Base-by-base conservation (phyloP, 805 yeast genomes). In the Ogataea ganodermae region DNA sequence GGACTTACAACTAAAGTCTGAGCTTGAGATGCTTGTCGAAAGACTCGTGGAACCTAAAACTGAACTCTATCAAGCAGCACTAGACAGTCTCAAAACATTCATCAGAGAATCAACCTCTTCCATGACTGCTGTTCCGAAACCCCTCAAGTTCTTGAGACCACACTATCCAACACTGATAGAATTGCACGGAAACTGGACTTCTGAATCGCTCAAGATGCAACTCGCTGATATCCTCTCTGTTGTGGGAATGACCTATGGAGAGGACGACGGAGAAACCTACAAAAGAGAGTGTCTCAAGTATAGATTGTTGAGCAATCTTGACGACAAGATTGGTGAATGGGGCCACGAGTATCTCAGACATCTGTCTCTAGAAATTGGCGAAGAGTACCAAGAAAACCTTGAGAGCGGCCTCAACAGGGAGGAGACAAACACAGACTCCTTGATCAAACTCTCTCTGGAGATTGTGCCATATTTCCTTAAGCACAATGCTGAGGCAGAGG, bases 81-180 rank as follows among this genome's bases (percentile, higher is more conserved):
- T 94, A 57, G 75, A 76, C 35, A 75, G 83, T 44, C 77, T 94
- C 66, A 90, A 89, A 62, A 79, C 76, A 41, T 81, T 81, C 59
- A 91, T 94, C 60, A 81, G 89, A 56, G 95, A 94, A 46, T 87
- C 97, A 10, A 94, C 99, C 2, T 88, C 97, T 31, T 91, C 97
- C 7, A 94, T 94, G 97, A 94, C 99, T 1, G 99, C 99, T 2
- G 99, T 94, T 43, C 99, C 99, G 31, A 94, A 94, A 69, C 99
- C 99, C 4, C 79, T 94, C 70, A 95, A 94, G 73, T 94, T 94
- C 65, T 76, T 94, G 55, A 82, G 96, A 61, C 96, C 97, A 6
- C 88, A 83, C 61, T 94, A 84, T 64, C 83, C 84, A 17, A 60
- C 75, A n/a, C 74, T 94, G 60, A 79, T 80, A 27, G 76, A 73